Evolutionary conservation across 179 eudicot genomes (phyloP).

Genomic region (Silene noctiflora): DNA sequence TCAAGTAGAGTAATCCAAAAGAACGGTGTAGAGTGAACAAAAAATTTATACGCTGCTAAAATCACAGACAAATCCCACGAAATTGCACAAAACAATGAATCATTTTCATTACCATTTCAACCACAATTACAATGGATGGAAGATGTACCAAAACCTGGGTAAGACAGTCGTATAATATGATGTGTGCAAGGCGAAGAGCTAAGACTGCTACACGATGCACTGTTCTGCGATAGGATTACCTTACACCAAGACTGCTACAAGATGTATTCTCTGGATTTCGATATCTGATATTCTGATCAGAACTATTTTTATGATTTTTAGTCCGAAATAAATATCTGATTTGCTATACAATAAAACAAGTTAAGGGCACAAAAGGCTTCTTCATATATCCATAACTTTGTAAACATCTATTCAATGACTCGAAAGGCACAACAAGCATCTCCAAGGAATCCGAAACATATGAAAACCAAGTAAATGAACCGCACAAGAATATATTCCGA

Average conservation of each 20-base stretch:
- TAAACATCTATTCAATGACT: too few relatives aligned
- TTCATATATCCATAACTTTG: background rate
- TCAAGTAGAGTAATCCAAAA: background rate
- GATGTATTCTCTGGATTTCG: background rate
- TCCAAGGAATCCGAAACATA: background rate
- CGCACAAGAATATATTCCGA: too few relatives aligned
- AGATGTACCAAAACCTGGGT: background rate
- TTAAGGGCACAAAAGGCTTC: background rate
- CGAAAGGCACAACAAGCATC: background rate
- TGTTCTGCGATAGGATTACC: background rate
- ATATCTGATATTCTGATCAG: background rate
- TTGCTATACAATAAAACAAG: background rate
- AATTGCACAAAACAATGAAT: background rate
- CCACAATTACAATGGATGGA: background rate
- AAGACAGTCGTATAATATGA: background rate
- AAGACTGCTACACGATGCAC: background rate
- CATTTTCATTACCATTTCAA: background rate
- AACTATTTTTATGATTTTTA: too few relatives aligned
- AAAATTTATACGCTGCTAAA: background rate
- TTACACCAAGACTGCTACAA: background rate
- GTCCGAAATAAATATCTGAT: background rate
- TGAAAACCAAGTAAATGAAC: background rate
- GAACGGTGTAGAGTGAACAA: background rate
- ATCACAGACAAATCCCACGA: background rate
- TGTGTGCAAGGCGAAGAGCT: background rate